phyloP scores from a whole-genome alignment of 1,284 basidiomycete genomes.

The Afroboletus lepidellus region DNA sequence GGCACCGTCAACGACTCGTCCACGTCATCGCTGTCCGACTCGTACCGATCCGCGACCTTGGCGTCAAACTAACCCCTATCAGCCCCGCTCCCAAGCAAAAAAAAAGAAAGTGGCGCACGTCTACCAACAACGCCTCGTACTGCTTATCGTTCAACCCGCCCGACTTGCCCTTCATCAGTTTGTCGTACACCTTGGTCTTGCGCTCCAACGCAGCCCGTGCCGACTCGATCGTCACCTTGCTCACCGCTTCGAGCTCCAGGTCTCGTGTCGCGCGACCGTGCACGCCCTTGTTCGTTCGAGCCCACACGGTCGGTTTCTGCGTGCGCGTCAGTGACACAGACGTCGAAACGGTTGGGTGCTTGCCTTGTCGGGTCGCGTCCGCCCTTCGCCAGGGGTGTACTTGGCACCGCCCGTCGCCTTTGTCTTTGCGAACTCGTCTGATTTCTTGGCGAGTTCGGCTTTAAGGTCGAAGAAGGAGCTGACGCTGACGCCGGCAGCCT shows the following conservation, averaged over 20 bases:
- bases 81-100: constrained; percentile 3
- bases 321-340: neutral
- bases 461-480: constrained; percentile 76
- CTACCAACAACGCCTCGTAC: constrained; percentile 73
- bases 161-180: constrained; percentile 76
- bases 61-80: constrained; percentile 63
- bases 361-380: constrained; percentile 64
- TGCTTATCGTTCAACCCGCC: constrained; percentile 80
- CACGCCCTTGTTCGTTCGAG: constrained; percentile 70
- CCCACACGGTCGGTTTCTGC: constrained; percentile 74
- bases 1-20: constrained; percentile 70
- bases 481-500: constrained; percentile 66
- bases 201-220: constrained; percentile 68
- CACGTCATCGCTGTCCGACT: constrained; percentile 69
- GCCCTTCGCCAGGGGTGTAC: constrained; percentile 51
- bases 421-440: constrained; percentile 57
- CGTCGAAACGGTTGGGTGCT: neutral
- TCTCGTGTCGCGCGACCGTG: constrained; percentile 59
- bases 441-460: constrained; percentile 66
- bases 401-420: constrained; percentile 56
- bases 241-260: constrained; percentile 61
- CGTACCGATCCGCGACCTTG: constrained; percentile 53
- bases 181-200: constrained; percentile 83
- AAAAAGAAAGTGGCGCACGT: constrained; percentile 59
- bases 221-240: constrained; percentile 66